Evolutionary conservation across 2,329 filamentous ascomycete genomes (phyloP).

Genomic region (Aspergillus fijiensis): DNA sequence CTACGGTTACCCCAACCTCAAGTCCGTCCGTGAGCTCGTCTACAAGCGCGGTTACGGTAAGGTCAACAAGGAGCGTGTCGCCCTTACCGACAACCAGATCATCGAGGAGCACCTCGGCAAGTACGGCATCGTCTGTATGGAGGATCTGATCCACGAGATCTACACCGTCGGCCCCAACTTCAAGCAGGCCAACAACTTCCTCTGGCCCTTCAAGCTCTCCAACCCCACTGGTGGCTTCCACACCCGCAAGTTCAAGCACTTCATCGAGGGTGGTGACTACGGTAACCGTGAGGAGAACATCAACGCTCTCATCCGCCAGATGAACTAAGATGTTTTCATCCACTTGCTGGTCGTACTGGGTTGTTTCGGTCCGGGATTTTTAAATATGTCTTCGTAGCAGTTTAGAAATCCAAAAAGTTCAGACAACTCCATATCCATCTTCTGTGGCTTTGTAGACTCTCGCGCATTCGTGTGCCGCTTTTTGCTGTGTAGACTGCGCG

Average conservation of each 20-base stretch:
- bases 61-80: conserved; percentile 95
- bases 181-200: conserved; percentile 99
- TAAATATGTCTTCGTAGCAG: neutral
- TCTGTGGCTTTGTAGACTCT: neutral
- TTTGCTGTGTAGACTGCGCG: neutral
- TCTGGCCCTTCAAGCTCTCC: conserved; percentile 99
- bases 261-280: conserved; percentile 96
- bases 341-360: conserved; percentile 26
- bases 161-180: conserved; percentile 98
- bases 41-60: conserved; percentile 99
- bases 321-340: conserved; percentile 70
- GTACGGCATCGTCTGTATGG: conserved; percentile 98
- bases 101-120: conserved; percentile 96
- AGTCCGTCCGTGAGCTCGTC: conserved; percentile 97
- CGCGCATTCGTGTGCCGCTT: neutral
- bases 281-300: conserved; percentile 99
- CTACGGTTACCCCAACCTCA: conserved; percentile 99
- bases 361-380: conserved; percentile 23
- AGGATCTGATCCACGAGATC: conserved; percentile 99
- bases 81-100: conserved; percentile 95
- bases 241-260: conserved; percentile 97
- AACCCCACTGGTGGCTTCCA: conserved; percentile 98
- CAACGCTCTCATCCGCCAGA: conserved; percentile 93
- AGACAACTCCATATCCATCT: neutral
- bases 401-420: neutral